A percentile compares a stretch with the other conserved stretches of the same genome.
Evolutionary conservation across 106 monocot genomes (phyloP).

Genomic region (Dendrobium chrysotoxum): DNA sequence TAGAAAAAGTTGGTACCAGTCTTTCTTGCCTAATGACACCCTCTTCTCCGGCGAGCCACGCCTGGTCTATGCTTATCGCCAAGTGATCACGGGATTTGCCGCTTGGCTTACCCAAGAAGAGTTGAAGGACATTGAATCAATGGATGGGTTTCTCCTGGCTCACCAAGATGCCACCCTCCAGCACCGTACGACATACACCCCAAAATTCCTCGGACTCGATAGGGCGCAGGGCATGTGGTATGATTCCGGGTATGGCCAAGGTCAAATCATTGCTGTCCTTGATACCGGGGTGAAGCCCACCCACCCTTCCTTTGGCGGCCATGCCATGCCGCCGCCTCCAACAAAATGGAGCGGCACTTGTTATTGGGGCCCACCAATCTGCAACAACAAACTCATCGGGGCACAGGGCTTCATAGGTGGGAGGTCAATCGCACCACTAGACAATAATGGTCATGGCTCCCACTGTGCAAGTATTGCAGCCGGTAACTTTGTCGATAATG

Average conservation of each 20-base stretch:
- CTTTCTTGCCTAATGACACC: background rate
- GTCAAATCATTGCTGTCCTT: constrained; percentile 10
- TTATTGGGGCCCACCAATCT: background rate
- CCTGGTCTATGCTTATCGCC: constrained; percentile 39
- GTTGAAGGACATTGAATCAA: constrained; percentile 8
- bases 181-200: constrained; percentile 40
- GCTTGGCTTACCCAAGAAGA: constrained; percentile 29
- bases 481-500: constrained; percentile 17
- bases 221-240: background rate
- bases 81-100: constrained; percentile 41
- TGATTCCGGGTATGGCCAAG: constrained; percentile 20
- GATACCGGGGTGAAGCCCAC: constrained; percentile 28
- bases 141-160: constrained; percentile 22
- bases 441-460: constrained; percentile 26
- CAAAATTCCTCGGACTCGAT: constrained; percentile 22
- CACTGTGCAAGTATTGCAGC: constrained; percentile 27
- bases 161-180: background rate
- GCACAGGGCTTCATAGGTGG: background rate
- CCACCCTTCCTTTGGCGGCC: constrained; percentile 35
- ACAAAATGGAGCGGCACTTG: constrained; percentile 38
- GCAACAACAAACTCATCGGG: constrained; percentile 46
- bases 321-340: constrained; percentile 17
- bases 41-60: background rate
- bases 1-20: background rate
- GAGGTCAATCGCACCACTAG: background rate